phyloP scores from a whole-genome alignment of 192 early-diverging fungal genomes.

The Rhizoclosmatium sp. region DNA sequence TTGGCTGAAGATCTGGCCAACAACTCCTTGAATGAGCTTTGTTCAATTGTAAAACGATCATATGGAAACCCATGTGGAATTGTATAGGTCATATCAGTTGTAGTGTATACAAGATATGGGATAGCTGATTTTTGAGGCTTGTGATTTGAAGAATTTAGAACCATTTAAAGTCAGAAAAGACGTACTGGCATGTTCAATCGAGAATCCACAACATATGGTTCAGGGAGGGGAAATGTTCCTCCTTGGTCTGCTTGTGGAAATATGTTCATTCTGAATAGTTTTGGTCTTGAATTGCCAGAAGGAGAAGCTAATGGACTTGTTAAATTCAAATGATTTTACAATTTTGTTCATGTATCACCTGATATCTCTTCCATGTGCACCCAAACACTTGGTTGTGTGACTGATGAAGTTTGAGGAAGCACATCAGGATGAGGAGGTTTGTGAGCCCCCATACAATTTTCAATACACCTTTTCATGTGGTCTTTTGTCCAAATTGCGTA shows the following conservation, averaged over 20 bases:
- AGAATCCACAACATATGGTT: slow-evolving; percentile 55
- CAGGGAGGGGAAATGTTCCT: slow-evolving; percentile 74
- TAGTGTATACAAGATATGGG: slow-evolving; percentile 67
- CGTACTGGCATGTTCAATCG: slow-evolving; percentile 2
- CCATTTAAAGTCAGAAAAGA: neutral
- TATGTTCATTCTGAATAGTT: neutral
- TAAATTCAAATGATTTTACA: neutral
- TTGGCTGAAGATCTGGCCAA: slow-evolving; percentile 52
- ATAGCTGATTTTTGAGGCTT: slow-evolving; percentile 66
- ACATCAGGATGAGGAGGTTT: slow-evolving; percentile 43
- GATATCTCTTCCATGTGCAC: slow-evolving; percentile 41
- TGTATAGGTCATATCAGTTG: slow-evolving; percentile 59
- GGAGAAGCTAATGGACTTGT: no score
- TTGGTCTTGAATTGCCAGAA: neutral
- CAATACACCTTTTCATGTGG: slow-evolving; percentile 72
- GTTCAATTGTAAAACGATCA: slow-evolving; percentile 78
- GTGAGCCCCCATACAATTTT: slow-evolving; percentile 53
- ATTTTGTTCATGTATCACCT: neutral
- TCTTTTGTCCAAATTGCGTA: slow-evolving; percentile 53
- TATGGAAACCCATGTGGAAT: slow-evolving; percentile 79
- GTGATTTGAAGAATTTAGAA: neutral
- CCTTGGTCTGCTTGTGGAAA: slow-evolving; percentile 10
- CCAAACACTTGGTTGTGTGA: slow-evolving; percentile 35
- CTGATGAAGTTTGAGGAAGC: slow-evolving; percentile 32
- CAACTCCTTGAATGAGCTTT: slow-evolving; percentile 67